These are phyloP conservation scores for Fusarium sp. DNA, from an alignment of 2,329 filamentous ascomycete species.

Conservation along the genomic window DNA sequence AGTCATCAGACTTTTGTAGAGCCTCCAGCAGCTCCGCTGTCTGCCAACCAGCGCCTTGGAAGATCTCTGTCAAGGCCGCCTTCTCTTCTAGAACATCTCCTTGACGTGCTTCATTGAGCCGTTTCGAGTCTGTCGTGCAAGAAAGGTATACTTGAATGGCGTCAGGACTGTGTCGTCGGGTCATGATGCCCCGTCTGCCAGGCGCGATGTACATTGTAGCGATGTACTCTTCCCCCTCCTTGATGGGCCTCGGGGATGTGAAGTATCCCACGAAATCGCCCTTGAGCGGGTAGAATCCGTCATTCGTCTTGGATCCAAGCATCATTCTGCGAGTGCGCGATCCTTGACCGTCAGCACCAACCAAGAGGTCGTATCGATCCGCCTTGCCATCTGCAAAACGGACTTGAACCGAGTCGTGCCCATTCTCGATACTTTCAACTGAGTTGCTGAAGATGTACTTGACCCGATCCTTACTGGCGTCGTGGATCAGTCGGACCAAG, in stretches of 20 bases:
- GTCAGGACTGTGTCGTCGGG: constrained; percentile 50
- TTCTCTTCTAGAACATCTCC: constrained; percentile 52
- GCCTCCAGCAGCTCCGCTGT: constrained; percentile 52
- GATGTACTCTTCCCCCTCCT: constrained; percentile 48
- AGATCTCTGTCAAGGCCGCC: constrained; percentile 49
- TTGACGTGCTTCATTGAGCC: constrained; percentile 41
- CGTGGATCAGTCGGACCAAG: constrained; percentile 55
- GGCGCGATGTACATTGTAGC: constrained; percentile 51
- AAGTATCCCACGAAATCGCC: constrained; percentile 47
- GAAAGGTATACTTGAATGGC: constrained; percentile 52
- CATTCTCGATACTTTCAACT: constrained; percentile 45
- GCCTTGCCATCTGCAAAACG: constrained; percentile 54
- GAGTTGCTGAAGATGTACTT: constrained; percentile 45
- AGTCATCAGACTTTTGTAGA: constrained; percentile 53
- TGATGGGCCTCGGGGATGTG: constrained; percentile 43
- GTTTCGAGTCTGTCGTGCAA: constrained; percentile 39
- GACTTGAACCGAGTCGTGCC: constrained; percentile 48
- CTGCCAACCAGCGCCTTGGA: constrained; percentile 55
- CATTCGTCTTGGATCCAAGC: constrained; percentile 40
- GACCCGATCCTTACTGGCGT: constrained; percentile 44
- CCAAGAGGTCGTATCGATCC: constrained; percentile 58
- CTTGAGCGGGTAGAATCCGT: constrained; percentile 40
- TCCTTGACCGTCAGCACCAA: constrained; percentile 63
- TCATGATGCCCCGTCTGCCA: constrained; percentile 50
- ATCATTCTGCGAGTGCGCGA: constrained; percentile 58